Percentiles rank a stretch among this genome's conserved stretches.
Evolutionary conservation across 805 yeast species (phyloP).

Genomic region (Candida khao-thaluensis): DNA sequence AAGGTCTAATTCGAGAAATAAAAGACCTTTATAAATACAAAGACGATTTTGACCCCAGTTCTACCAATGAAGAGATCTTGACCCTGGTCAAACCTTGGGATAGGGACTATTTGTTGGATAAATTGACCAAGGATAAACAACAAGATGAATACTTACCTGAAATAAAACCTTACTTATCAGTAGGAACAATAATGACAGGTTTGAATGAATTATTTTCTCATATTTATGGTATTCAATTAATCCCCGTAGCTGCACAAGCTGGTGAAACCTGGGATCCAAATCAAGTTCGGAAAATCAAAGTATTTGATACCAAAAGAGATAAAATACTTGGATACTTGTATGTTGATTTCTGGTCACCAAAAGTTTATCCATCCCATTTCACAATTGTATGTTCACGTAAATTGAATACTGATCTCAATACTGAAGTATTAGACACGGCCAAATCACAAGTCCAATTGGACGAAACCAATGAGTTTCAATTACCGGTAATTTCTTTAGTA

Average conservation of each 20-base stretch:
- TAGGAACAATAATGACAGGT: constrained; percentile 85
- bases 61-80: constrained; percentile 33
- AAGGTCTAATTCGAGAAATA: constrained; percentile 58
- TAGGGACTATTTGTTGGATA: constrained; percentile 57
- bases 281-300: constrained; percentile 81
- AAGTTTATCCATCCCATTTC: constrained; percentile 88
- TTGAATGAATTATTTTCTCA: constrained; percentile 65
- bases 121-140: constrained; percentile 15
- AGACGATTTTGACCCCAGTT: constrained; percentile 12
- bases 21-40: constrained; percentile 41
- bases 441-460: constrained; percentile 31
- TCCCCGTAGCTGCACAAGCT: constrained; percentile 56
- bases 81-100: constrained; percentile 82
- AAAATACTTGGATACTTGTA: constrained; percentile 75
- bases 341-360: constrained; percentile 80
- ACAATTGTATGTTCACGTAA: constrained; percentile 93
- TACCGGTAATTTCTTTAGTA: constrained; percentile 86
- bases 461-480: constrained; percentile 58
- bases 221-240: constrained; percentile 75
- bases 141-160: constrained; percentile 29
- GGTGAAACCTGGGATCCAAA: constrained; percentile 85
- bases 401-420: constrained; percentile 50
- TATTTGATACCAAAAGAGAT: constrained; percentile 55
- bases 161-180: constrained; percentile 71
- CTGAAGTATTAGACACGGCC: constrained; percentile 25